A percentile compares a stretch with the other conserved stretches of the same genome.
These are phyloP conservation scores for Rhododendron mucronatum DNA, from an alignment of 148 eudicot genomes.

Conservation along the genomic window DNA sequence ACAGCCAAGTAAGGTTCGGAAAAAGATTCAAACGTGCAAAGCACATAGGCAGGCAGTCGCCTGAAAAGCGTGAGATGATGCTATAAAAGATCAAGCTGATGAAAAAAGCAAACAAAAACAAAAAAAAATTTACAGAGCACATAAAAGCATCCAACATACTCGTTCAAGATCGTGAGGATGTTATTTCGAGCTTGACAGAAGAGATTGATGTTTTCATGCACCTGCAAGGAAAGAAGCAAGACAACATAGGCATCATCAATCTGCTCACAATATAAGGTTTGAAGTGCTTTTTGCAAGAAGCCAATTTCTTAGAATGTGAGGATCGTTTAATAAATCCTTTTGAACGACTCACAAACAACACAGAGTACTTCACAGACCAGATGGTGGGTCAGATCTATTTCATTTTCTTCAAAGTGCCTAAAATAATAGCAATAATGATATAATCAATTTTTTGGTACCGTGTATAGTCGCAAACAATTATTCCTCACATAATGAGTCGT, in stretches of 20 bases:
- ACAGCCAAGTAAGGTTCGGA: neutral
- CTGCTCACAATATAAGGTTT: neutral
- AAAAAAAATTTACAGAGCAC: neutral
- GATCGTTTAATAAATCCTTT: neutral
- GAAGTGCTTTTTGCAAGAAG: neutral
- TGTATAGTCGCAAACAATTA: neutral
- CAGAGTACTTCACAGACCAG: neutral
- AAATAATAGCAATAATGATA: neutral
- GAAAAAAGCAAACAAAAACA: neutral
- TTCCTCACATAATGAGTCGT: neutral
- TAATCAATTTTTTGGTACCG: neutral
- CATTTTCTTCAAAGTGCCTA: neutral
- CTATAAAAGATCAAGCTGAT: neutral
- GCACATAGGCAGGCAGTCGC: neutral
- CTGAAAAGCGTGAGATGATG: neutral
- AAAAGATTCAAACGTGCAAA: neutral
- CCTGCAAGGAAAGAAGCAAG: slow-evolving; percentile 36
- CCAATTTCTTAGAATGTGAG: neutral
- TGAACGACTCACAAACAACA: neutral
- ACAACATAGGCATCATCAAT: neutral
- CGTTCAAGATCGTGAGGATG: slow-evolving; percentile 57
- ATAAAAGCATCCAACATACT: slow-evolving; percentile 40
- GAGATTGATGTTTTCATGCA: slow-evolving; percentile 69
- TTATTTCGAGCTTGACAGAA: slow-evolving; percentile 73
- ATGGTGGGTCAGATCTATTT: neutral